Percentiles rank a stretch among this genome's conserved stretches.
Evolutionary conservation across 768 basidiomycete genomes (phyloP).

Genomic region (Pulveroboletus frians): DNA sequence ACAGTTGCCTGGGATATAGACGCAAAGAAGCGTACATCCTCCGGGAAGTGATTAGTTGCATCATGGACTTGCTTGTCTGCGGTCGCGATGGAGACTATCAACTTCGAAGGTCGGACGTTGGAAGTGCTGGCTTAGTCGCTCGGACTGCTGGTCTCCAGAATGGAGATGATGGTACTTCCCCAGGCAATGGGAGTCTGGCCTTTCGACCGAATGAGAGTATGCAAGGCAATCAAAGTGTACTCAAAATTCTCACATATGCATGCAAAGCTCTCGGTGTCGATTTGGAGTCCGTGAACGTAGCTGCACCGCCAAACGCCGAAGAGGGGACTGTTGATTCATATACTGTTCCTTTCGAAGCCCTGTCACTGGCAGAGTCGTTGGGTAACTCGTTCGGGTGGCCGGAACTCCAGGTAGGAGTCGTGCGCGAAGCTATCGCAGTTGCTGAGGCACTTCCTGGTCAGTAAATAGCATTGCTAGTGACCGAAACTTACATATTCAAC

Average conservation of each 20-base stretch:
- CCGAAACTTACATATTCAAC: slow-evolving; percentile 6
- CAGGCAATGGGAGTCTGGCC: slow-evolving; percentile 53
- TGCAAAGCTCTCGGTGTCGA: slow-evolving; percentile 80
- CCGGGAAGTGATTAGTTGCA: slow-evolving; percentile 78
- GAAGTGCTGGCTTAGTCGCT: slow-evolving; percentile 43
- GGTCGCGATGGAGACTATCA: slow-evolving; percentile 69
- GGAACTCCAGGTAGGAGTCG: slow-evolving; percentile 88
- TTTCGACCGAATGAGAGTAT: slow-evolving; percentile 67
- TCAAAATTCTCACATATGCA: slow-evolving; percentile 66
- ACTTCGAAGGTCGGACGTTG: slow-evolving; percentile 34
- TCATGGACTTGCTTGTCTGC: slow-evolving; percentile 83
- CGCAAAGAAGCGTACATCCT: slow-evolving; percentile 86
- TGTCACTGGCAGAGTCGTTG: slow-evolving; percentile 32
- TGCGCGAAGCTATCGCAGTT: slow-evolving; percentile 87
- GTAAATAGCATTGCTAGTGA: slow-evolving; percentile 16
- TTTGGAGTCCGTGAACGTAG: slow-evolving; percentile 62
- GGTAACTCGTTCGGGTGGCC: slow-evolving; percentile 83
- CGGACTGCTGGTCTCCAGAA: slow-evolving; percentile 39
- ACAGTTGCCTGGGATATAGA: slow-evolving; percentile 74
- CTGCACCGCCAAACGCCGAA: slow-evolving; percentile 27
- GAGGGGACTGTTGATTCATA: slow-evolving; percentile 16
- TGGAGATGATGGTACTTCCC: slow-evolving; percentile 19
- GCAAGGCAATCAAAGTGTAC: slow-evolving; percentile 79
- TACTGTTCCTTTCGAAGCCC: slow-evolving; percentile 32
- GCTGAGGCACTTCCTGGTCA: slow-evolving; percentile 87